Conservation (phyloP, 2,329 filamentous ascomycete genomes). For the Clonostachys rosea region DNA sequence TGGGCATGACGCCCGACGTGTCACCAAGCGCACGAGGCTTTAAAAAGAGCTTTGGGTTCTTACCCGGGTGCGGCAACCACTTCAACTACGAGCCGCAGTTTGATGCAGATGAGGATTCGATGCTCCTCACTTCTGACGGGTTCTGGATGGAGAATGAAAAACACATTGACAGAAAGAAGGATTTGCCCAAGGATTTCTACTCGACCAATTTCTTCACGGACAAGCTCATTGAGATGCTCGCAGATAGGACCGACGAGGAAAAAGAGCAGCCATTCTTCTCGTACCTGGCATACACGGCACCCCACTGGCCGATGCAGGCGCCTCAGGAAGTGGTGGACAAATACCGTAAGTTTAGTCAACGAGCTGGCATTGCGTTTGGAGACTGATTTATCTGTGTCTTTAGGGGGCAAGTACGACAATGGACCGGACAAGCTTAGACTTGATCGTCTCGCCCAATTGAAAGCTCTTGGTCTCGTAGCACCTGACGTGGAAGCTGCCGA, state of each 20-base stretch:
- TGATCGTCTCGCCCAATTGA: conserved; percentile 45
- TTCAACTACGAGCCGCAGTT: conserved; percentile 20
- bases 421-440: conserved; percentile 52
- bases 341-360: conserved; percentile 28
- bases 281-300: conserved; percentile 44
- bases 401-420: conserved; percentile 49
- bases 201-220: conserved; percentile 37
- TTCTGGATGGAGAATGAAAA: conserved; percentile 3
- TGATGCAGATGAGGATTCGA: conserved; percentile 7
- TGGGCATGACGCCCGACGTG: conserved; percentile 13
- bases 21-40: conserved; percentile 47
- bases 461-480: conserved; percentile 47
- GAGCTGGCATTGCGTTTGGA: too few species aligned
- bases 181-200: conserved; percentile 39
- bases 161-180: conserved; percentile 6
- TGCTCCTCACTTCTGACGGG: conserved; percentile 24
- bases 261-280: conserved; percentile 17
- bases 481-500: neutral
- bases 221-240: conserved; percentile 34
- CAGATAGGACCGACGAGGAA: conserved; percentile 14
- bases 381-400: too few species aligned
- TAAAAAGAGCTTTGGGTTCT: conserved; percentile 51
- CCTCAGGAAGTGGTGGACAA: conserved; percentile 48
- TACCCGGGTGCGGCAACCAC: conserved; percentile 56
- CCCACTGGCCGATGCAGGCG: conserved; percentile 60